Evolutionary conservation across 2,329 filamentous ascomycete genomes (phyloP), one percentile per base, ranked within the genome.

Genomic region (Trichoderma asperellum): DNA sequence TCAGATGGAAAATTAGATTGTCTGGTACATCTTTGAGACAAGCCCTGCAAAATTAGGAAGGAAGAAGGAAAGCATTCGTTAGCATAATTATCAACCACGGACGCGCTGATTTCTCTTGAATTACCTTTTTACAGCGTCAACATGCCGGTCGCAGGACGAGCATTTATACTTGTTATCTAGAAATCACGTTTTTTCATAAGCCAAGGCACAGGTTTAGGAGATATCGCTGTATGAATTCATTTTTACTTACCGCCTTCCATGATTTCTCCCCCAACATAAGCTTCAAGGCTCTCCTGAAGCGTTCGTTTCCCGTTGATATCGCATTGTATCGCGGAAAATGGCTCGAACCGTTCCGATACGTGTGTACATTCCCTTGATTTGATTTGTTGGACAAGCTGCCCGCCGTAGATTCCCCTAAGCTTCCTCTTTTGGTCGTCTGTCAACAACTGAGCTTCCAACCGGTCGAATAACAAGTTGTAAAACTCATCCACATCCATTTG

Each of bases 401-500:
- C 96, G 0, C 94, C 94, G 76, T 96, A 99, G 75, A 98, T 96
- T 0, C 90, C 90, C 61, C 92, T 88, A 72, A 99, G 91, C 27
- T 81, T 82, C 72, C 88, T 89, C 79, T 92, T 97, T 40, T 89
- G 88, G n/a, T 89, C 85, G 2, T 84, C 80, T 11, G 87, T 86
- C 21, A 86, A 79, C 72, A 98, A 88, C 75, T 97, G 93, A 10
- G 88, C 87, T 77, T 99, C 96, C 87, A 94, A 94, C 32, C 94
- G 88, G 78, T 97, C 94, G 74, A 98, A 96, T 0, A 99, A 86
- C 5, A 97, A 86, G 75, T 96, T 97, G 82, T 96, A 98, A 77
- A 98, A 99, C 77, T 97, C 94, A 74, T 98, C 96, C 5, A 97
- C 96, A 77, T 99, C 96, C 93, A 99, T 98, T 79, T 99, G 96